Evolutionary conservation across 2,329 filamentous ascomycete genomes (phyloP), one percentile per base, ranked within the genome.

Genomic region (Bimuria novae-zelandiae): DNA sequence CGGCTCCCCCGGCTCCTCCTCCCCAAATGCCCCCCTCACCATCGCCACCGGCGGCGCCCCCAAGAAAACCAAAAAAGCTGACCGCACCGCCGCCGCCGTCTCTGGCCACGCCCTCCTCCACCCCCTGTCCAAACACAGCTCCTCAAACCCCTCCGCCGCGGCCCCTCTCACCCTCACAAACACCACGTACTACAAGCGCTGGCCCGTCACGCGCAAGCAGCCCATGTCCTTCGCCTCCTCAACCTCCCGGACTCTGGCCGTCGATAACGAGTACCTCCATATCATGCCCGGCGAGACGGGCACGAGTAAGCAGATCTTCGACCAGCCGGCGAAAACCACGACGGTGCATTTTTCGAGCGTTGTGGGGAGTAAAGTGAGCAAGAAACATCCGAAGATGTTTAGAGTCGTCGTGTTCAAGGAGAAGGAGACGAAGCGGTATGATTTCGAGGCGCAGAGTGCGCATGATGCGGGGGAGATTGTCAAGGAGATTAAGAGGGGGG

Each of bases 231-330:
- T 94, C 63, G 86, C 89, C 36, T 86, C 85, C 3, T 83, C 88
- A 65, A 89, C 89, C 55, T 88, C 92, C 63, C 84, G 89, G 52
- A 84, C 90, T 8, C 78, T 94, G 36, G 86, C 89, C 41, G 90
- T 95, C 60, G 90, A 93, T 63, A 89, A 89, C 54, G 90, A 95
- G 70, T 94, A 92, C 71, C 85, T 95, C 56, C 89, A 93, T 73
- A 91, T 95, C 63, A 88, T 91, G 82, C 89, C 90, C 2, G 75
- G 75, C 5, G 76, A 77, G 22, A 65, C 65, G 0, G 63, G 62
- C 39, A 60, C 66, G 14, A 86, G 86, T 32, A 89, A 89, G 68
- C 83, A 84, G 10, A 76, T 85, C 52, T 82, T 84, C 54, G 85
- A 88, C 51, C 81, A 80, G n/a, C 50, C 54, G 19, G 81, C 79